Base-by-base conservation (phyloP, 192 early-diverging fungal species). In the Ambispora gerdemannii region DNA sequence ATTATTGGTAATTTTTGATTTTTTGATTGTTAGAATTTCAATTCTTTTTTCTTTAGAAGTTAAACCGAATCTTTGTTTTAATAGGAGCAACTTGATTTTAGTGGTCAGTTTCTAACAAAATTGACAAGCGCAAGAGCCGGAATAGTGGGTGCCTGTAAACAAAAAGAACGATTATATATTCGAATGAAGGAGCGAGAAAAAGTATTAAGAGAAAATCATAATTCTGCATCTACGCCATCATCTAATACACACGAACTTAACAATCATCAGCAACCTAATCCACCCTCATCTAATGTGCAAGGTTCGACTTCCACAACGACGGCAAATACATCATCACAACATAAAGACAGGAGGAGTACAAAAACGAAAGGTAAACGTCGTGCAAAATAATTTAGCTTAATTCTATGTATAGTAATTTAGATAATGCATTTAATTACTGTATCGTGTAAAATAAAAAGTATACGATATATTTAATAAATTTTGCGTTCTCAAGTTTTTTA, bases 1-100 rank as follows among this genome's bases (percentile, higher is more conserved):
- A 70, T 70, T 70, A 50, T 32, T 28, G 11, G 59, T 61, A 34
- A 61, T 6, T 33, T 22, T n/a, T 13, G 20, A 24, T 56, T n/a
- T 6, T 13, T 6, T 56, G 53, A 20, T 13, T 7, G 20, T 56
- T 6, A 56, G 6, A 13, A 56, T 56, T 56, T 56, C 53, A n/a
- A 27, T 56, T 56, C 53, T 56, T 6, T 43, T 43, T 10, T 6
- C 15, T 43, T 43, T 13, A n/a, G 20, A 56, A 56, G 8, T 56
- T 20, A 24, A 13, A 56, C n/a, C n/a, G n/a, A n/a, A n/a, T n/a
- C n/a, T n/a, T 27, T 4, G 8, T 56, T 20, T 56, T 27, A 7
- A 6, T 24, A 56, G 53, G 53, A 56, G 8, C 53, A 56, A 20
- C 53, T 56, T n/a, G 27, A 56, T 24, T 56, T 13, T 56, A 56